These are phyloP conservation scores for Patellaria atrata DNA, from an alignment of 495 filamentous ascomycete species.

Conservation along the genomic window DNA sequence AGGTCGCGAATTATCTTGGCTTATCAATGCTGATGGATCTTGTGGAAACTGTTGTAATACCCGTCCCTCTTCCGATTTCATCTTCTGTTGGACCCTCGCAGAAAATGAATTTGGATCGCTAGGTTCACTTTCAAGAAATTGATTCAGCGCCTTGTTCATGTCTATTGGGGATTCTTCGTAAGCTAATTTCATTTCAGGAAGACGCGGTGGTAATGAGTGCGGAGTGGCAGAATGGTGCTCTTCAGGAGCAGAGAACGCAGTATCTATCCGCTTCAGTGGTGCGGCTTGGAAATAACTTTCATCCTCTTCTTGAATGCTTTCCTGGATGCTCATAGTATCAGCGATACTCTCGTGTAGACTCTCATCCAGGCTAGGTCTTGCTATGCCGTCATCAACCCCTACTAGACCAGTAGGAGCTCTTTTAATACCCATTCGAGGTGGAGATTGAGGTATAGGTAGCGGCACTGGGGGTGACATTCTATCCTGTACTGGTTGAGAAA, in stretches of 20 bases:
- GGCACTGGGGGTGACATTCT: slow-evolving; percentile 14
- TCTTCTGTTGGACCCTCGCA: slow-evolving; percentile 47
- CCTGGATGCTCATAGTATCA: slow-evolving; percentile 4
- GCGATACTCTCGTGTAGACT: slow-evolving; percentile 11
- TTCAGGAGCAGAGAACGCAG: slow-evolving; percentile 8
- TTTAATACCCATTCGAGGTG: slow-evolving; percentile 13
- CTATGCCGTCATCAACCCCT: slow-evolving; percentile 6
- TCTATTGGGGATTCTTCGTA: slow-evolving; percentile 14
- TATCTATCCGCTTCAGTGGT: slow-evolving; percentile 11
- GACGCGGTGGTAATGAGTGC: too few relatives aligned
- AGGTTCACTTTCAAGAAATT: slow-evolving; percentile 15
- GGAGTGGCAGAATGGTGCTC: slow-evolving; percentile 6
- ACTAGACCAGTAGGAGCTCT: slow-evolving; percentile 16
- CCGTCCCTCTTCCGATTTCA: slow-evolving; percentile 57
- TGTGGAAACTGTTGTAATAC: slow-evolving; percentile 54
- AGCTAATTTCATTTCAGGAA: slow-evolving; percentile 6
- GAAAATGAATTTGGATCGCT: slow-evolving; percentile 30
- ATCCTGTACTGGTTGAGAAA: slow-evolving; percentile 15
- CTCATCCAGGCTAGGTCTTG: slow-evolving; percentile 16
- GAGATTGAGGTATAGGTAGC: slow-evolving; percentile 6
- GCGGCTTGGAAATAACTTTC: slow-evolving; percentile 15
- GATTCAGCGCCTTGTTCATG: slow-evolving; percentile 1
- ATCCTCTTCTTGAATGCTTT: slow-evolving; percentile 10
- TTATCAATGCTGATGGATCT: too few relatives aligned
- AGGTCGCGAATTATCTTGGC: too few relatives aligned